Evolutionary conservation across 768 basidiomycete genomes (phyloP).

Genomic region (Rhizopogon vulgaris): DNA sequence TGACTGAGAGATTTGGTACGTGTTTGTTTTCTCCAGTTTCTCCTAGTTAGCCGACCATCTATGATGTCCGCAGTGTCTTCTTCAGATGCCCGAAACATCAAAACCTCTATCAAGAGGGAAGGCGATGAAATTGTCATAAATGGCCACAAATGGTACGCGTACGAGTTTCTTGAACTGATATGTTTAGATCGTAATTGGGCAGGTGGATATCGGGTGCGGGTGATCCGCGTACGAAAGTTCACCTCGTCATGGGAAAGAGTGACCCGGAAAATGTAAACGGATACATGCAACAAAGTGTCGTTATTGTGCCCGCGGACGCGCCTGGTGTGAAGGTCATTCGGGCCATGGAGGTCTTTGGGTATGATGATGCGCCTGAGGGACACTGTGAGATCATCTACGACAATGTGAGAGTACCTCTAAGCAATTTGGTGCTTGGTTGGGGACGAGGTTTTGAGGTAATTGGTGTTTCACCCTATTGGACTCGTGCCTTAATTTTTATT

Average conservation of each 20-base stretch:
- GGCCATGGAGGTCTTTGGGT: slow-evolving; percentile 92
- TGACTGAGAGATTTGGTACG: slow-evolving; percentile 91
- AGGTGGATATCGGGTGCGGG: slow-evolving; percentile 99
- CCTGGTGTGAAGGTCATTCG: slow-evolving; percentile 86
- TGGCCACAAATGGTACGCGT: slow-evolving; percentile 86
- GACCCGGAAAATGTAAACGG: slow-evolving; percentile 74
- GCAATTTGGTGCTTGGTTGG: slow-evolving; percentile 86
- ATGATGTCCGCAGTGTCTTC: slow-evolving; percentile 54
- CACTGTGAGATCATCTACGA: slow-evolving; percentile 95
- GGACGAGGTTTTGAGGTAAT: slow-evolving; percentile 88
- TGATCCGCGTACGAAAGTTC: slow-evolving; percentile 82
- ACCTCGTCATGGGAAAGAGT: slow-evolving; percentile 93
- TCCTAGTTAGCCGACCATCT: slow-evolving; percentile 6
- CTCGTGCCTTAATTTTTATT: neutral
- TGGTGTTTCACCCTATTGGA: neutral
- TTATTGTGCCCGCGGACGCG: slow-evolving; percentile 84
- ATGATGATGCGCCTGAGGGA: slow-evolving; percentile 93
- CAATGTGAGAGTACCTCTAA: slow-evolving; percentile 83
- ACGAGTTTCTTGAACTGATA: slow-evolving; percentile 4
- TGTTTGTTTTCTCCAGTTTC: slow-evolving; percentile 3
- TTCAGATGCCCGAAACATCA: slow-evolving; percentile 93
- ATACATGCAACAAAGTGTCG: slow-evolving; percentile 88
- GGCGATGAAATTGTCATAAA: slow-evolving; percentile 89
- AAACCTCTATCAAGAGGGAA: slow-evolving; percentile 77
- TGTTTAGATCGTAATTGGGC: neutral